Evolutionary conservation across 139 green algal species (phyloP), one percentile per base, ranked within the genome.

Genomic region (Pycnococcus provasolii): DNA sequence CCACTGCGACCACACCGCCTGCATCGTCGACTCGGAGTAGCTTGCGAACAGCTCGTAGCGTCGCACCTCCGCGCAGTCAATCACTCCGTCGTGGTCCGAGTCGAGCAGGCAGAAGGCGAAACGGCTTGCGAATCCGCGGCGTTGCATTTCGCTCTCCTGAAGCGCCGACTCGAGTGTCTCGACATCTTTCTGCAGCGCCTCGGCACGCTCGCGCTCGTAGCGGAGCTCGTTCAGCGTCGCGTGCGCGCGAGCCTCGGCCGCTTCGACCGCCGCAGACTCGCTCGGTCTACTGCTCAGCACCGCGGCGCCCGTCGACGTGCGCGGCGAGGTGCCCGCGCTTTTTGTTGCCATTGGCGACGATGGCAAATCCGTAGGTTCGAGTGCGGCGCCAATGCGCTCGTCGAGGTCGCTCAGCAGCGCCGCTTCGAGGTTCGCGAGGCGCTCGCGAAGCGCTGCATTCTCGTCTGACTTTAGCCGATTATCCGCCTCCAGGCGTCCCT

Each of bases 81-180:
- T 76, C 62, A 77, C 67, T 37, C 79, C 79, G 50, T 84, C 79
- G 5, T 61, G 45, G 55, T 84, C 72, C 47, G 58, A n/a, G 42
- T 84, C 79, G 39, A 84, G 58, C 15, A 78, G 45, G 45, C 71
- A 60, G 63, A 82, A 82, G 1, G 69, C 66, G 53, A 76, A 82
- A 40, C 79, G 66, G n/a, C 70, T 70, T 3, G 73, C 73, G 46
- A 77, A 82, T 79, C 78, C 39, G 53, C 67, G 60, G 78, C 73
- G 48, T 11, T 55, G 9, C 9, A 11, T 26, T 26, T 26, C 26
- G 26, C 26, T 26, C 26, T 26, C 26, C 26, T 26, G 54, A 61
- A 61, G 54, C 13, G 54, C 15, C 54, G 54, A 6, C 54, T 39
- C 9, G 15, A 41, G 9, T 61, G 40, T 61, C 54, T 55, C 48